Base-by-base conservation (phyloP, 139 green algal species). In the Ulvella scutata region DNA sequence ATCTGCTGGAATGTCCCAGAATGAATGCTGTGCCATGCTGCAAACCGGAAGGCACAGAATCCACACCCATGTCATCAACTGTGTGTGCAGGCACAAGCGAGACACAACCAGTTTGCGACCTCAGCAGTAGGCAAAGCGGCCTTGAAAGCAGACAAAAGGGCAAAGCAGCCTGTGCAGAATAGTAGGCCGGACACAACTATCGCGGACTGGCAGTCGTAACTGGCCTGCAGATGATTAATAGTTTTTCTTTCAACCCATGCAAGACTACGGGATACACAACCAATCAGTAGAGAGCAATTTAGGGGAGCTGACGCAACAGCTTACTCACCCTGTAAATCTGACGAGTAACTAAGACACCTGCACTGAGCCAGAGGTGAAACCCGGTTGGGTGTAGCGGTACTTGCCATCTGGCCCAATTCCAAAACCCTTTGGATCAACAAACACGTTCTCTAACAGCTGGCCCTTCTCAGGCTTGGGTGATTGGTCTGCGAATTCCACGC, bases 401-500 rank as follows among this genome's bases (percentile, higher is more conserved):
- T 62, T 38, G 28, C 91, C 91, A 73, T 92, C 83, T 17, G 83
- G 76, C 10, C 81, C 84, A 44, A 94, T 92, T 28, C 92, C 92
- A 80, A 97, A 97, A 74, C 92, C 92, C 44, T 87, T 88, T 33
- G 94, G 94, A 79, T 98, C 94, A 23, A 88, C 85, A 85, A 98
- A 98, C 77, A 98, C 94, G 73, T 98, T 97, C 86, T 98, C 92
- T 81, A 98, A 84, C 79, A 98, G 86, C 88, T 97, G 92, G 33
- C 84, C 84, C 83, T 86, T 91, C 77, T 96, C 90, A 23, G 94
- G 94, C 85, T 94, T 93, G 60, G 93, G 93, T 3, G 82, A 91
- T 76, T 90, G 82, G 26, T 98, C 94, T 4, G 94, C 92, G 87
- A 96, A 98, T 78, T 93, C 79, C 3, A 97, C 93, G 23, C 79